Base-by-base conservation (phyloP, 352 stramenopile species). In the Pythium dissotocum region DNA sequence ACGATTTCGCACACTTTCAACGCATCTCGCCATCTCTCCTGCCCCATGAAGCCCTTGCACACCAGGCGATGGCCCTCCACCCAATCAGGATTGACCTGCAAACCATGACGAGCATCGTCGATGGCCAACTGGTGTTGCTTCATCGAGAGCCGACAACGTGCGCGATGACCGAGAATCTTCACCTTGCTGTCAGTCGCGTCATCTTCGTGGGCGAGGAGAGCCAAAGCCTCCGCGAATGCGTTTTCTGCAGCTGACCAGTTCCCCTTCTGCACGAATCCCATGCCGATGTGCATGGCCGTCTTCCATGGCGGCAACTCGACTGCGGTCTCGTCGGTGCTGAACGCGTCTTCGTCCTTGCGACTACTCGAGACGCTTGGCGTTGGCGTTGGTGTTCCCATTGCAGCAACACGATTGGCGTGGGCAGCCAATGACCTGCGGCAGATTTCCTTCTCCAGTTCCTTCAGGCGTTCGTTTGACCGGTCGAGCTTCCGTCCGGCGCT, bases 161-260 rank as follows among this genome's bases (percentile, higher is more conserved):
- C 53, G 24, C 62, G 62, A 51, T 68, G 62, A 21, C 49, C 62
- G 2, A 61, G 32, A 40, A 51, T 14, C 33, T 36, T 28, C 52
- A 51, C n/a, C 7, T 24, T 61, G 4, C 5, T 9, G 33, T 38
- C 33, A 4, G 9, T 38, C 33, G 9, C 9, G 9, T 38, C 33
- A 9, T 38, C 33, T 38, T 38, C 33, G 33, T 38, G 4, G 33
- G 33, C 33, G 9, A 38, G 5, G 33, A 38, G 33, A 38, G 4
- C 9, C 33, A 4, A 18, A 12, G 42, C 42, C 14, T 51, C 18
- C 4, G 42, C 26, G 42, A 51, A 51, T 8, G 42, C 14, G 9
- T 4, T 9, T 4, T 51, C 42, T 2, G 42, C 42, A 12, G 42
- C 42, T 3, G 14, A 6, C 4, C 2, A 24, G 42, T 51, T 26